phyloP scores from a whole-genome alignment of 2,329 filamentous ascomycete species.

The Curvularia sp. region DNA sequence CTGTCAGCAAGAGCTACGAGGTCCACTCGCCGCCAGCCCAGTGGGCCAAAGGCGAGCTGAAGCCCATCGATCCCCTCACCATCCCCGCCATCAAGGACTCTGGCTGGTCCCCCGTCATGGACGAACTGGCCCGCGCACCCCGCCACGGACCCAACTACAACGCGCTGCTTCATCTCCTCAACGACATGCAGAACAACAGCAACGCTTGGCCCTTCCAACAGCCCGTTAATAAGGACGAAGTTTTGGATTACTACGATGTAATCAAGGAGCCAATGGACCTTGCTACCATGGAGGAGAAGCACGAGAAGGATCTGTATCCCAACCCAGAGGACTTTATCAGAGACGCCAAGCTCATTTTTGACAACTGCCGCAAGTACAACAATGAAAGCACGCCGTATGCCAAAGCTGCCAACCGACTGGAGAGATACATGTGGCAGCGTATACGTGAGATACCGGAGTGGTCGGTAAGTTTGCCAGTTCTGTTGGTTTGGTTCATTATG shows the following conservation, averaged over 20 bases:
- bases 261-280: slow-evolving; percentile 99
- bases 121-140: slow-evolving; percentile 91
- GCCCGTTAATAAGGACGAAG: slow-evolving; percentile 93
- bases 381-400: slow-evolving; percentile 94
- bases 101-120: slow-evolving; percentile 97
- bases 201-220: slow-evolving; percentile 94
- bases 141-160: slow-evolving; percentile 97
- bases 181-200: slow-evolving; percentile 92
- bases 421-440: slow-evolving; percentile 93
- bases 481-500: background rate
- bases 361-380: slow-evolving; percentile 96
- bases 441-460: slow-evolving; percentile 93
- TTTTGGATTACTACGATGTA: slow-evolving; percentile 98
- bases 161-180: slow-evolving; percentile 88
- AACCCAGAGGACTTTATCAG: slow-evolving; percentile 91
- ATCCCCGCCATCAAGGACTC: slow-evolving; percentile 88
- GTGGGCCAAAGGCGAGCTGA: slow-evolving; percentile 73
- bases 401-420: slow-evolving; percentile 91
- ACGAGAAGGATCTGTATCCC: slow-evolving; percentile 90
- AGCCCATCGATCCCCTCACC: slow-evolving; percentile 80
- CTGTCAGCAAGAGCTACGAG: slow-evolving; percentile 86
- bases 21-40: slow-evolving; percentile 84
- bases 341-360: slow-evolving; percentile 87
- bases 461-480: slow-evolving; percentile 51
- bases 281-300: slow-evolving; percentile 92